These are phyloP conservation scores for Penicillium expansum DNA, from an alignment of 2,329 filamentous ascomycete genomes.

Conservation along the genomic window DNA sequence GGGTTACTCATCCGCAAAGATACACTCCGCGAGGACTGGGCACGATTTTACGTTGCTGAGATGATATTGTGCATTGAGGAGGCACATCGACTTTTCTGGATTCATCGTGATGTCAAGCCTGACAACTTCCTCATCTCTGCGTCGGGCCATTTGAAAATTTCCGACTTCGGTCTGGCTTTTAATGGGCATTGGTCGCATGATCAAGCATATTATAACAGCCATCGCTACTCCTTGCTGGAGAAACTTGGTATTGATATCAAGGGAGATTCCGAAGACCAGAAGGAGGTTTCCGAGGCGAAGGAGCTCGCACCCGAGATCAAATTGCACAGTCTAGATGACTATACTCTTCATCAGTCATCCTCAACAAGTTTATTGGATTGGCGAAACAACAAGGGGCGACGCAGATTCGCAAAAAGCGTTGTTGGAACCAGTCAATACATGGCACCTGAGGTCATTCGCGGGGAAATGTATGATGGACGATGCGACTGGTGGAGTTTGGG, in stretches of 20 bases:
- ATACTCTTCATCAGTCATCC: slow-evolving; percentile 26
- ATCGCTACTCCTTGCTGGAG: slow-evolving; percentile 74
- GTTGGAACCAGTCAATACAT: slow-evolving; percentile 98
- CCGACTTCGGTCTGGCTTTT: slow-evolving; percentile 93
- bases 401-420: slow-evolving; percentile 75
- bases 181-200: slow-evolving; percentile 95
- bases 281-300: slow-evolving; percentile 47
- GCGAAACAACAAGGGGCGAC: slow-evolving; percentile 67
- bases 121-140: slow-evolving; percentile 93
- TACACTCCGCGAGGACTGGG: slow-evolving; percentile 71
- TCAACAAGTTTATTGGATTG: slow-evolving; percentile 61
- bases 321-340: slow-evolving; percentile 35
- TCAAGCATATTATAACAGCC: slow-evolving; percentile 78
- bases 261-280: slow-evolving; percentile 70
- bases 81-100: slow-evolving; percentile 81
- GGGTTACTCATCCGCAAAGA: slow-evolving; percentile 82
- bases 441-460: slow-evolving; percentile 88
- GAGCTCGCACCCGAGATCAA: slow-evolving; percentile 3
- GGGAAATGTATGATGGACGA: slow-evolving; percentile 80
- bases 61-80: slow-evolving; percentile 96
- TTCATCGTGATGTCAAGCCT: slow-evolving; percentile 94
- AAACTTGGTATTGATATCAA: slow-evolving; percentile 70
- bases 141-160: slow-evolving; percentile 88
- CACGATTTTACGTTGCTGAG: slow-evolving; percentile 87
- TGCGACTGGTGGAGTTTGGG: slow-evolving; percentile 98